phyloP scores from a whole-genome alignment of 768 basidiomycete species.

The Lactarius deliciosus region DNA sequence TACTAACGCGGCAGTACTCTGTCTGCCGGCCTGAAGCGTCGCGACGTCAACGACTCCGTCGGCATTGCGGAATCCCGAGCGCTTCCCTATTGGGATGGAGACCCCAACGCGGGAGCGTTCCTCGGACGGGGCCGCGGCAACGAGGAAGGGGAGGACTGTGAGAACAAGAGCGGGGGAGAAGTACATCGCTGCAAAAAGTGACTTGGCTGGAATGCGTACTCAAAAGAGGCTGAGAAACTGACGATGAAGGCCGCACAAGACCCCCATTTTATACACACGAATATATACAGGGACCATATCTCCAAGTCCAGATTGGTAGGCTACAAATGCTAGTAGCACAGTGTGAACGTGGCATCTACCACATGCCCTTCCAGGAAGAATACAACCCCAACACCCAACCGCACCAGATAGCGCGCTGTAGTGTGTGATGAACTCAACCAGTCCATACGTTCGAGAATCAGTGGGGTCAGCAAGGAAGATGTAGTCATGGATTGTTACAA shows the following conservation, averaged over 20 bases:
- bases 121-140: not conserved
- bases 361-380: not conserved
- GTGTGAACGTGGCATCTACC: not conserved
- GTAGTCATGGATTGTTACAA: not conserved
- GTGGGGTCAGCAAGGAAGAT: not conserved
- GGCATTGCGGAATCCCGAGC: not conserved
- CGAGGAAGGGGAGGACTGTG: not conserved
- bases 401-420: not conserved
- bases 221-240: not conserved
- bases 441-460: not conserved
- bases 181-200: slow-evolving; percentile 1
- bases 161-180: slow-evolving; percentile 10
- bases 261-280: not conserved
- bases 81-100: not conserved
- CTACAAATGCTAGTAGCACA: not conserved
- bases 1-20: slow-evolving; percentile 6
- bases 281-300: not conserved
- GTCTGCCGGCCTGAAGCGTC: not conserved
- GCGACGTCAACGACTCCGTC: not conserved
- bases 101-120: not conserved
- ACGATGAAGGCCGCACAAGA: not conserved
- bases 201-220: not conserved
- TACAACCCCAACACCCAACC: not conserved
- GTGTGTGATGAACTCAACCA: not conserved
- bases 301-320: not conserved